Evolutionary conservation across 129 eudicot species (phyloP).

Genomic region (Arctium minus): DNA sequence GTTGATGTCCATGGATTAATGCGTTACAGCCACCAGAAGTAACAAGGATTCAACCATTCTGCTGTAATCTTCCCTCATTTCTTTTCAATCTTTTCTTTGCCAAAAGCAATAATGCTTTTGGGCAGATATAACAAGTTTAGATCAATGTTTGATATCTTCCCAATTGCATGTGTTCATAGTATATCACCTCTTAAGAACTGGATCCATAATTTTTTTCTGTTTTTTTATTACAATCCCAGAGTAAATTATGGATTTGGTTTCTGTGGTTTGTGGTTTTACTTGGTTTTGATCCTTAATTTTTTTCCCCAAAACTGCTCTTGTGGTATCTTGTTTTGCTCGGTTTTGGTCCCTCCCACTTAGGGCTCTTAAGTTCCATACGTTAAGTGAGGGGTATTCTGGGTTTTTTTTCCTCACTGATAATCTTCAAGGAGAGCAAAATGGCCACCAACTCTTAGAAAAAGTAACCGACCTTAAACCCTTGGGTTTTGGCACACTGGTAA

Average conservation of each 20-base stretch:
- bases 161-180: neutral
- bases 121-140: neutral
- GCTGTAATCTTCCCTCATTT: conserved; percentile 10
- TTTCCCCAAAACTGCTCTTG: neutral
- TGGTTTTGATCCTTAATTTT: neutral
- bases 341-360: neutral
- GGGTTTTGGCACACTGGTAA: no score
- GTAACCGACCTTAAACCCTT: neutral
- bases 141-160: neutral
- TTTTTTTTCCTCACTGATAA: neutral
- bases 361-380: no score
- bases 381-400: neutral
- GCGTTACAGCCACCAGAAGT: conserved; percentile 72
- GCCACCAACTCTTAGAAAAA: neutral
- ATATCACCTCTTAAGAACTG: neutral
- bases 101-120: conserved; percentile 7
- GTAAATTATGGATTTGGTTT: neutral
- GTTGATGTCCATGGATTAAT: conserved; percentile 65
- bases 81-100: conserved; percentile 11
- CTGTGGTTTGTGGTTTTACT: neutral
- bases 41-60: neutral
- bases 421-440: neutral
- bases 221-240: neutral
- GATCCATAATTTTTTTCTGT: neutral
- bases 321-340: neutral